Conservation (phyloP, 2,329 filamentous ascomycete genomes). For the Nemania abortiva region DNA sequence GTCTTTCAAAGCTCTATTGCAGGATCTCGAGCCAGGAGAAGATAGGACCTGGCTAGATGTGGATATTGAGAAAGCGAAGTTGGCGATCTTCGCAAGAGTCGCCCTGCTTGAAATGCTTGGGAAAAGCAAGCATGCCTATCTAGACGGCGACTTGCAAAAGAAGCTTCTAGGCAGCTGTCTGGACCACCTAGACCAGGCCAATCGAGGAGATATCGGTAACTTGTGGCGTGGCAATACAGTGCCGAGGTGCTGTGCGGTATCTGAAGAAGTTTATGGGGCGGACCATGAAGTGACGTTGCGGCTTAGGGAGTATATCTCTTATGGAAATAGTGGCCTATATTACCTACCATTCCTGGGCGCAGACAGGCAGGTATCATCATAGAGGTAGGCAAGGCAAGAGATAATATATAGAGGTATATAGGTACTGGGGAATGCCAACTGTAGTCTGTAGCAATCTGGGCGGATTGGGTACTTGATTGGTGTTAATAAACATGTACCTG, state of each 20-base stretch:
- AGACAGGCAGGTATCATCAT: no score
- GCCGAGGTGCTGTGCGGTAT: not conserved
- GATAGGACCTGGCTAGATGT: not conserved
- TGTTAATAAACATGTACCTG: no score
- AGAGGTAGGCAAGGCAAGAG: no score
- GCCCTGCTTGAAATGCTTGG: not conserved
- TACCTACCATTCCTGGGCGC: no score
- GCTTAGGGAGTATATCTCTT: not conserved
- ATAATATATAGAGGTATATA: no score
- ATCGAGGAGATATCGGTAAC: not conserved
- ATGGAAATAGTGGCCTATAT: not conserved
- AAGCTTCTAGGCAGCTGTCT: not conserved
- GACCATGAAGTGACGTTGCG: not conserved
- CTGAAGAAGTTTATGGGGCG: not conserved
- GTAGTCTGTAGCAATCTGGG: no score
- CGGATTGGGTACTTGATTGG: no score
- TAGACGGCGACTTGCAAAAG: not conserved
- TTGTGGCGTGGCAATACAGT: not conserved
- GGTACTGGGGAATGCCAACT: no score
- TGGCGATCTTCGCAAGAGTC: not conserved
- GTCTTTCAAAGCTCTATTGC: not conserved
- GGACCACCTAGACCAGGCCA: not conserved
- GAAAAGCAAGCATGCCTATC: not conserved
- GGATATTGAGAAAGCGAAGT: not conserved
- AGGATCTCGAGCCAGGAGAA: not conserved